Evolutionary conservation across 257 asterid genomes (phyloP).

Genomic region (Plantago major): DNA sequence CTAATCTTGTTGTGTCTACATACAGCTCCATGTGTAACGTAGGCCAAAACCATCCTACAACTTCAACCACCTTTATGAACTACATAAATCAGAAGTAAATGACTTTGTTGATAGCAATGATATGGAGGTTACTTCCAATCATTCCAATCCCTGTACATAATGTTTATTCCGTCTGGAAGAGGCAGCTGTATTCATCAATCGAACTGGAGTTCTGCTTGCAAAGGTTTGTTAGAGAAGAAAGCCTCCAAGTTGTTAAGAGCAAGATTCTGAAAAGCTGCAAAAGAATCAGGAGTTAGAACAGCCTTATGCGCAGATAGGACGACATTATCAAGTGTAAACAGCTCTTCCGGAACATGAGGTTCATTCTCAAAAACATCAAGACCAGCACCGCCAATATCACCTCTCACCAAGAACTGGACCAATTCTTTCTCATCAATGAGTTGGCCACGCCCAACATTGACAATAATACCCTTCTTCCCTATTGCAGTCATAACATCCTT

Average conservation of each 20-base stretch:
- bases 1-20: no score
- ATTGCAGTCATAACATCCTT: conserved; percentile 39
- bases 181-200: conserved; percentile 3
- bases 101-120: no score
- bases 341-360: conserved; percentile 52
- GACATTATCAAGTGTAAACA: conserved; percentile 49
- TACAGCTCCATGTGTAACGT: no score
- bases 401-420: conserved; percentile 40
- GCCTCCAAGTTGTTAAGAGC: conserved; percentile 44
- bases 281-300: conserved; percentile 33
- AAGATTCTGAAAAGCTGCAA: conserved; percentile 23
- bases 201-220: conserved; percentile 33
- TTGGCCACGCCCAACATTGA: conserved; percentile 63
- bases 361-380: conserved; percentile 71
- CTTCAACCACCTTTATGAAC: no score
- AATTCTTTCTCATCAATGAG: conserved; percentile 53
- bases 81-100: no score
- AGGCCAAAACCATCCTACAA: no score
- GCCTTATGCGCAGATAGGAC: conserved; percentile 62
- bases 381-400: conserved; percentile 69
- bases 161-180: no score
- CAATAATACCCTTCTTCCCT: conserved; percentile 43
- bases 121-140: no score
- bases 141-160: no score
- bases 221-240: conserved; percentile 47